These are phyloP conservation scores for Artemisia annua DNA, from an alignment of 129 eudicot genomes.

Conservation along the genomic window DNA sequence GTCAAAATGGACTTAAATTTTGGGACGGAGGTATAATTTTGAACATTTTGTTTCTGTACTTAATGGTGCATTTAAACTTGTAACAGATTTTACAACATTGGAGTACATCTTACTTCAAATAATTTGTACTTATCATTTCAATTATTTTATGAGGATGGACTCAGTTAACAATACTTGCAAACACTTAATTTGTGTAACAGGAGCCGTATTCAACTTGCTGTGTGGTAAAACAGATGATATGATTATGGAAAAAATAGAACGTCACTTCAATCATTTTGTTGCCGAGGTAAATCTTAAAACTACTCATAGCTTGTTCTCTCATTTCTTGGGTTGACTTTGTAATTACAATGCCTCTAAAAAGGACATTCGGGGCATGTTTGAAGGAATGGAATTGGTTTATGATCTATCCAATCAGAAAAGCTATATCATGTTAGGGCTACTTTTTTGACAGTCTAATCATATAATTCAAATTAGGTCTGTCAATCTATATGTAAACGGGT, in stretches of 20 bases:
- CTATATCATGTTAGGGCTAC: no score
- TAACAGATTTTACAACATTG: background rate
- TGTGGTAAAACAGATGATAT: slow-evolving; percentile 48
- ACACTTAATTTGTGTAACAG: slow-evolving; percentile 36
- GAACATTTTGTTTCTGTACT: no score
- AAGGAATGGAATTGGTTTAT: no score
- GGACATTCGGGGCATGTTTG: background rate
- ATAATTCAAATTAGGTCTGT: no score
- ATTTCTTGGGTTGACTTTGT: background rate
- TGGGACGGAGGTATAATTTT: no score
- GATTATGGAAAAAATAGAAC: slow-evolving; percentile 70
- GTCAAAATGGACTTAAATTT: no score
- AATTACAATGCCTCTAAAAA: background rate
- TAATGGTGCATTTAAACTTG: no score
- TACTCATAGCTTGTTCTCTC: background rate
- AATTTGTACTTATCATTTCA: background rate
- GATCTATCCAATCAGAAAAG: no score
- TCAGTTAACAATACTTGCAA: background rate
- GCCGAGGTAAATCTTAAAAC: slow-evolving; percentile 47
- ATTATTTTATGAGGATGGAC: background rate
- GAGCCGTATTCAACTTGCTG: slow-evolving; percentile 75
- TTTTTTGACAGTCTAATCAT: no score
- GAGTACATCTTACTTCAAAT: background rate
- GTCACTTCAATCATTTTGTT: slow-evolving; percentile 50
- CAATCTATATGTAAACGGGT: no score